These are phyloP conservation scores for Penicillium robsamsonii DNA, from an alignment of 495 filamentous ascomycete species.

Conservation along the genomic window DNA sequence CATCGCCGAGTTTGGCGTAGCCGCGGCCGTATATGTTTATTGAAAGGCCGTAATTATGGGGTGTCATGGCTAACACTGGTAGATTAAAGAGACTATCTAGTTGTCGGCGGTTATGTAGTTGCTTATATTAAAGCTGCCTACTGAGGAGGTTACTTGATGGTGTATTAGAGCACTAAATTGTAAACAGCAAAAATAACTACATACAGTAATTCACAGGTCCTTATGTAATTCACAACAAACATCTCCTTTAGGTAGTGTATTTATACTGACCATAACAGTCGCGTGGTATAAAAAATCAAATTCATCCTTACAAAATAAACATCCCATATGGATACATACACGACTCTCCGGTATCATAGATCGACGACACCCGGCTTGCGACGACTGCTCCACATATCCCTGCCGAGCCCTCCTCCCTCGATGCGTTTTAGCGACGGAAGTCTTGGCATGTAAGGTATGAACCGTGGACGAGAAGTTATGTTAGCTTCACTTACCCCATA, in stretches of 20 bases:
- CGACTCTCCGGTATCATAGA: conserved; percentile 4
- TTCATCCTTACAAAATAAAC: no score
- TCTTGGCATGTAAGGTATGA: conserved; percentile 14
- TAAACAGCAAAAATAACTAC: no score
- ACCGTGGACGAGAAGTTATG: neutral
- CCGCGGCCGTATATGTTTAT: neutral
- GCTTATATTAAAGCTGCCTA: no score
- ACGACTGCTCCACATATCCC: conserved; percentile 26
- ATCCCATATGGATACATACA: neutral
- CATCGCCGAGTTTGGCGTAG: neutral
- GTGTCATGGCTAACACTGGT: neutral
- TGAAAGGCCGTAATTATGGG: neutral
- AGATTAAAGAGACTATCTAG: neutral
- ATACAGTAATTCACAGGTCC: no score
- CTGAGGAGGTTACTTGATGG: no score
- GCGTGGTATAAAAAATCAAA: no score
- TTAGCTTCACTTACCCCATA: neutral
- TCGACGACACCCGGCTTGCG: conserved; percentile 20
- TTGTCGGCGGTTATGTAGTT: no score
- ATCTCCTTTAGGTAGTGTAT: no score
- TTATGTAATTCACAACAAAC: no score
- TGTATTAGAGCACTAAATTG: no score
- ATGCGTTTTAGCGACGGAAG: neutral
- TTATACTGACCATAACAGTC: no score
- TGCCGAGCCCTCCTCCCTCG: conserved; percentile 20